Base-by-base conservation (phyloP, 1,284 basidiomycete genomes). In the Volvariella volvacea region DNA sequence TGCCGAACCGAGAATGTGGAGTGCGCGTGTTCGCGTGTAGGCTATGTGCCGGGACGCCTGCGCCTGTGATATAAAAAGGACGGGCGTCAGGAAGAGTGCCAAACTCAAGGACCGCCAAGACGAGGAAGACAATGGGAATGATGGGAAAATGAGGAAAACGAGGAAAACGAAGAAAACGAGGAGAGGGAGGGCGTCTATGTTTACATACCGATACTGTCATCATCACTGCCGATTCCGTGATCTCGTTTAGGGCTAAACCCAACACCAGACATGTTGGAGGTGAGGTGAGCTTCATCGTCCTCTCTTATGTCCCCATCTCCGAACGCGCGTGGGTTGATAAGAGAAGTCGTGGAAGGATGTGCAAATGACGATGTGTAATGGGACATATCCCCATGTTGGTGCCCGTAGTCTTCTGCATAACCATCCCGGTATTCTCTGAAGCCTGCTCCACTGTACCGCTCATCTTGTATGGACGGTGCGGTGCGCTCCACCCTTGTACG, bases 231-330 rank as follows among this genome's bases (percentile, higher is more conserved):
- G n/a, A n/a, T 55, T 76, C 73, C 2, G 67, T 62, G 53, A 75
- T 73, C 8, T 51, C 53, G n/a, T 42, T 48, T n/a, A n/a, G 34
- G 56, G 37, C 58, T 57, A 33, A 50, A 50, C 17, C 62, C 65
- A 41, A 61, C 61, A 19, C 58, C 58, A 19, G 72, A 64, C 62
- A 73, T 74, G 49, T 77, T 71, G 2, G 67, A 57, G 1, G 78
- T 80, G 51, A 83, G 64, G 51, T 66, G 70, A 0, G 69, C 68
- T 46, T 78, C 68, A 50, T 80, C 78, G 52, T 79, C 80, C 41
- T 80, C 79, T 44, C 64, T 61, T 32, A 66, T 60, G 10, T 65
- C 66, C 39, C 62, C 59, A 34, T 75, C 70, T 39, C 67, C 67
- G 10, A 46, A 48, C 2, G 25, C 40, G 41, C 58, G 57, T 4